Evolutionary conservation across 2,329 filamentous ascomycete species (phyloP).

Genomic region (Neonectria punicea): DNA sequence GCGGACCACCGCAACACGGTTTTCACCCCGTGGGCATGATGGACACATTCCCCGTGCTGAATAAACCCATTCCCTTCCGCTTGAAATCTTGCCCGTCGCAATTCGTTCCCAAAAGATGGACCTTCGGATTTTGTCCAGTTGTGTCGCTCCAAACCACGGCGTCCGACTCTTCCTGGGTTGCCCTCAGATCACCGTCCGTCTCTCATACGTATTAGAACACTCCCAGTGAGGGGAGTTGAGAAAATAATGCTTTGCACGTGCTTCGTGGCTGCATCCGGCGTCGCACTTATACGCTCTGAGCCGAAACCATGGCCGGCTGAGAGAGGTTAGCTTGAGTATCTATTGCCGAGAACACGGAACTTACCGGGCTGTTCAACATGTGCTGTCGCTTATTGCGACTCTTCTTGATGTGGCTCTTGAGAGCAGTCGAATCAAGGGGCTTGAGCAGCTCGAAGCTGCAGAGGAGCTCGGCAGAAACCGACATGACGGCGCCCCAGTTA

Average conservation of each 20-base stretch:
- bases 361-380: constrained; percentile 95
- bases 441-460: constrained; percentile 98
- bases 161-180: constrained; percentile 34
- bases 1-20: constrained; percentile 41
- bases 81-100: constrained; percentile 30
- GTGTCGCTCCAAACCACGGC: constrained; percentile 33
- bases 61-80: constrained; percentile 29
- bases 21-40: constrained; percentile 45
- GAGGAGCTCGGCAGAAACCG: constrained; percentile 89
- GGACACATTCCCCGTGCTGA: constrained; percentile 34
- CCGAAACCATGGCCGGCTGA: constrained; percentile 65
- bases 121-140: constrained; percentile 31
- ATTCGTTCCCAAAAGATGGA: constrained; percentile 26
- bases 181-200: constrained; percentile 36
- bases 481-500: constrained; percentile 99
- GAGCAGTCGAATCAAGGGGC: constrained; percentile 91
- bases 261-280: constrained; percentile 29
- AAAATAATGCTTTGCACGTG: constrained; percentile 30
- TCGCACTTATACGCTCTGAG: constrained; percentile 62
- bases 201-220: constrained; percentile 25
- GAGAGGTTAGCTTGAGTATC: constrained; percentile 19
- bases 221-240: constrained; percentile 6
- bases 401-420: constrained; percentile 99
- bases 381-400: constrained; percentile 92
- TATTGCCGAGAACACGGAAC: constrained; percentile 51